These are phyloP conservation scores for Silene latifolia DNA, from an alignment of 148 eudicot genomes.

Conservation along the genomic window DNA sequence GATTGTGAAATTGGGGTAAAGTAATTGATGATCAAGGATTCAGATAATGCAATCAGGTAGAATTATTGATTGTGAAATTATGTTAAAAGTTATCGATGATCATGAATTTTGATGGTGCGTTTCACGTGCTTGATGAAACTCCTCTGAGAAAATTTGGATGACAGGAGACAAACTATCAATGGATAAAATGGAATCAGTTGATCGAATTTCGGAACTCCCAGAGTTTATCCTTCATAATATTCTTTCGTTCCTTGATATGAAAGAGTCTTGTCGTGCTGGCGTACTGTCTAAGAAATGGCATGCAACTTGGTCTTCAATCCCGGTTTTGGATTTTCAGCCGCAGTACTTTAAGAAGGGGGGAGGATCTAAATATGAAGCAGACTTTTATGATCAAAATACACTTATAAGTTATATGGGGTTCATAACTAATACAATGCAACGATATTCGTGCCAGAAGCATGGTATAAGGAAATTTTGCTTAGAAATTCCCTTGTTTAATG, in stretches of 20 bases:
- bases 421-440: background rate
- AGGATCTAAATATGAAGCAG: no score
- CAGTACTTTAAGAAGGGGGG: no score
- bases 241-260: background rate
- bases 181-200: slow-evolving; percentile 8
- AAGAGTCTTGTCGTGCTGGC: background rate
- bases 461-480: background rate
- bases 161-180: background rate
- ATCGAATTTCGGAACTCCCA: background rate
- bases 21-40: no score
- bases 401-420: background rate
- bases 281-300: slow-evolving; percentile 3
- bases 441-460: background rate
- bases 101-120: background rate
- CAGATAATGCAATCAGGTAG: no score
- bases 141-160: background rate
- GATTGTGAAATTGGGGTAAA: no score
- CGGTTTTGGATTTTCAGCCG: background rate
- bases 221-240: background rate
- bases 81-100: no score
- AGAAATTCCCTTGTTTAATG: background rate
- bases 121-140: background rate
- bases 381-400: background rate
- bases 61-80: no score
- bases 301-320: slow-evolving; percentile 2